phyloP scores from a whole-genome alignment of 768 basidiomycete species.

The Boletus patriciae region DNA sequence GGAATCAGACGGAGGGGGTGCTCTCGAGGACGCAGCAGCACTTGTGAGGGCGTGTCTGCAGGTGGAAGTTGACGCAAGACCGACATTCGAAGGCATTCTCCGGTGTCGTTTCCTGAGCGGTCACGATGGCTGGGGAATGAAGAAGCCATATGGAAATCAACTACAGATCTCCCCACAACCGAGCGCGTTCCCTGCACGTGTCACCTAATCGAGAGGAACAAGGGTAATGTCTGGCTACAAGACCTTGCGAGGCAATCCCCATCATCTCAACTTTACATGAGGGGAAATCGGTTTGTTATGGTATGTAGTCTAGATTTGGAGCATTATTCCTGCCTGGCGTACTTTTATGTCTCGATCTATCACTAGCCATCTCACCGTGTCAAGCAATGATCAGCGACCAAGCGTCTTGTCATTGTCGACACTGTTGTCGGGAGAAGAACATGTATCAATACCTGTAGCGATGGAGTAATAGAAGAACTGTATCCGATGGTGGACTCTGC shows the following conservation, averaged over 20 bases:
- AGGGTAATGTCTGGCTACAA: constrained; percentile 8
- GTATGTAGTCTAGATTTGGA: constrained; percentile 12
- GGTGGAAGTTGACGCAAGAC: constrained; percentile 73
- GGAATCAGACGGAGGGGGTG: constrained; percentile 81
- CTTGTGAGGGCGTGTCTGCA: constrained; percentile 84
- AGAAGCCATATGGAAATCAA: constrained; percentile 31
- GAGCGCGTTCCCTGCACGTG: constrained; percentile 34
- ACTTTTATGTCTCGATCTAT: constrained; percentile 14
- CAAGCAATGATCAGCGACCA: constrained; percentile 11
- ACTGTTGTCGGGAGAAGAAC: neutral
- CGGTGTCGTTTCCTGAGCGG: constrained; percentile 81
- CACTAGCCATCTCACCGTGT: constrained; percentile 7
- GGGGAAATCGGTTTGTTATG: constrained; percentile 2
- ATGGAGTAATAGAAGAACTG: neutral
- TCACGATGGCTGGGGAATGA: constrained; percentile 67
- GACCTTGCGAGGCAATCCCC: neutral
- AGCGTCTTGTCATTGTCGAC: constrained; percentile 5
- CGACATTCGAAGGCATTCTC: constrained; percentile 82
- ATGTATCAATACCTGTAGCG: constrained; percentile 13
- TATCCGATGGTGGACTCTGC: neutral
- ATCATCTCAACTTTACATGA: neutral
- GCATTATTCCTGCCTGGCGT: constrained; percentile 5
- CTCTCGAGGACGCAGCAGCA: constrained; percentile 79
- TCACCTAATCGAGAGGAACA: constrained; percentile 23
- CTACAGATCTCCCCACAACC: constrained; percentile 25